phyloP scores from a whole-genome alignment of 1,139 yeast genomes.

The Pichia sp. region DNA sequence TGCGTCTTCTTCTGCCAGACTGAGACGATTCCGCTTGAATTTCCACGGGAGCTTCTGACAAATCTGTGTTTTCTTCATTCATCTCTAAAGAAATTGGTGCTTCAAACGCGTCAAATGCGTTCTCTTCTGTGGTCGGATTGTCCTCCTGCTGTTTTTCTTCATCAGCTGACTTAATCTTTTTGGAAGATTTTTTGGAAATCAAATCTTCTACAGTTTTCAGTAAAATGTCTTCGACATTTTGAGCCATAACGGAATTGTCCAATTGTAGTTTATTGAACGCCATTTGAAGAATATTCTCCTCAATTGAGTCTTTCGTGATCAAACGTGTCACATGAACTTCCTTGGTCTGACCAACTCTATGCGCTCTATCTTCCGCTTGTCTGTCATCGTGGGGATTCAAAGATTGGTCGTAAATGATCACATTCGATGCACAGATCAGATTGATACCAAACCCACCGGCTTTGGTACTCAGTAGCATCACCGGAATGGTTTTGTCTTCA shows the following conservation, averaged over 20 bases:
- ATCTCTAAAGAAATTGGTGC: constrained; percentile 5
- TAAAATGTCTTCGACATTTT: constrained; percentile 43
- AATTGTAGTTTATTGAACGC: constrained; percentile 89
- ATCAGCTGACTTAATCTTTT: not conserved
- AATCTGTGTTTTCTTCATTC: constrained; percentile 3
- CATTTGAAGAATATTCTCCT: constrained; percentile 76
- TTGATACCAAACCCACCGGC: constrained; percentile 99
- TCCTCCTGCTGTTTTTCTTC: not conserved
- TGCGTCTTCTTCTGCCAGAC: constrained; percentile 1
- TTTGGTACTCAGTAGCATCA: constrained; percentile 82
- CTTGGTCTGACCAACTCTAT: constrained; percentile 94
- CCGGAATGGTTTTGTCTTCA: constrained; percentile 74
- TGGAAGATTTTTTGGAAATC: constrained; percentile 25
- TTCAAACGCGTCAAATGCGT: constrained; percentile 11
- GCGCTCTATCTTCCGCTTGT: constrained; percentile 98
- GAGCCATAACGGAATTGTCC: constrained; percentile 61
- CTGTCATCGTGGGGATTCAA: constrained; percentile 98
- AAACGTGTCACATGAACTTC: constrained; percentile 92
- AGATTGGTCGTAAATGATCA: constrained; percentile 84
- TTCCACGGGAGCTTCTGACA: constrained; percentile 4
- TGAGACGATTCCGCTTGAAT: not conserved
- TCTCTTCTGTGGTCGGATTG: not conserved
- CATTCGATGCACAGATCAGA: constrained; percentile 90
- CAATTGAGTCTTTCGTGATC: constrained; percentile 71
- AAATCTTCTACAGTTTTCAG: constrained; percentile 45